These are phyloP conservation scores for Alternaria metachromatica DNA, from an alignment of 2,329 filamentous ascomycete genomes.

Conservation along the genomic window DNA sequence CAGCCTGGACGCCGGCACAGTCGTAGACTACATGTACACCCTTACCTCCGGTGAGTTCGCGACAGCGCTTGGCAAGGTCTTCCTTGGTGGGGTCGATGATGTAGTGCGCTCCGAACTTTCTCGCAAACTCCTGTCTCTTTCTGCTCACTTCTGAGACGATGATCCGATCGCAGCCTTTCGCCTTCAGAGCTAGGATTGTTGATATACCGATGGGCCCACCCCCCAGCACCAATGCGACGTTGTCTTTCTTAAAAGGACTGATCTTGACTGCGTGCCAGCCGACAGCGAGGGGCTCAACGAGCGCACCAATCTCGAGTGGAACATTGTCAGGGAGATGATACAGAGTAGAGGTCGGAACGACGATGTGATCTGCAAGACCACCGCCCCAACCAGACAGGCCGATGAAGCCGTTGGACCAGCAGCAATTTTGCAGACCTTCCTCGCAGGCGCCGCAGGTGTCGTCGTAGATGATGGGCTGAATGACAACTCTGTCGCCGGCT, in stretches of 20 bases:
- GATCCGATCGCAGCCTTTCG: constrained; percentile 50
- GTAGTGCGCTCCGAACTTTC: constrained; percentile 59
- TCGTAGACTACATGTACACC: constrained; percentile 61
- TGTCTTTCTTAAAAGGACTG: constrained; percentile 56
- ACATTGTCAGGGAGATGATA: constrained; percentile 60
- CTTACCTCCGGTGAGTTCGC: constrained; percentile 52
- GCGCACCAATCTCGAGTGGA: constrained; percentile 58
- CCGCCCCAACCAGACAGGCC: constrained; percentile 62
- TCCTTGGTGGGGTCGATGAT: constrained; percentile 60
- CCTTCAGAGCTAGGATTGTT: constrained; percentile 40
- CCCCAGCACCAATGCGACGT: constrained; percentile 58
- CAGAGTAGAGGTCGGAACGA: constrained; percentile 56
- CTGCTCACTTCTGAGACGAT: constrained; percentile 61
- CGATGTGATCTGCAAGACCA: constrained; percentile 60
- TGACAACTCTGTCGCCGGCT: constrained; percentile 56
- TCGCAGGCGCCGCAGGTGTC: constrained; percentile 60
- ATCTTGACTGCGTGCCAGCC: constrained; percentile 63
- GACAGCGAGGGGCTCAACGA: constrained; percentile 62
- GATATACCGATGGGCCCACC: constrained; percentile 61
- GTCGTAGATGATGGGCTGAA: constrained; percentile 64
- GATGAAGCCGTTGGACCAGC: constrained; percentile 61
- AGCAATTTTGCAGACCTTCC: constrained; percentile 61
- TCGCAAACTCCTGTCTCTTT: constrained; percentile 57
- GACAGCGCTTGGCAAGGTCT: constrained; percentile 55
- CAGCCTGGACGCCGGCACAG: constrained; percentile 60